phyloP scores from a whole-genome alignment of 202 grass and related monocot genomes.

The Schoenoplectus triqueter region DNA sequence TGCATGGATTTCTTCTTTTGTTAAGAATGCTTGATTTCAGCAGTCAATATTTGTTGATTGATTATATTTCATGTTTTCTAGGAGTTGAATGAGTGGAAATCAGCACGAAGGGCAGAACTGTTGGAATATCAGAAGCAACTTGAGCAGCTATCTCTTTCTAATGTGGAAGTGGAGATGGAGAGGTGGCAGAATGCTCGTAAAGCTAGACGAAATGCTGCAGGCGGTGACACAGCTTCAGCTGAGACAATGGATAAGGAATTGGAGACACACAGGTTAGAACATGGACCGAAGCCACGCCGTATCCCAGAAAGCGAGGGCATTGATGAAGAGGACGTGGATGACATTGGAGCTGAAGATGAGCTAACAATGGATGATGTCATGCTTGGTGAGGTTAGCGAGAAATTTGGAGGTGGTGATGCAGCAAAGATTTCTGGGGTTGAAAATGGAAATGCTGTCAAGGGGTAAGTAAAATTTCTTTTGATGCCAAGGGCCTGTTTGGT shows the following conservation, averaged over 20 bases:
- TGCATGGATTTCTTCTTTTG: background rate
- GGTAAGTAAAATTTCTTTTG: background rate
- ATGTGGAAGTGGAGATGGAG: constrained; percentile 83
- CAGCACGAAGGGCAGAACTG: constrained; percentile 66
- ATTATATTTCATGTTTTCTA: constrained; percentile 40
- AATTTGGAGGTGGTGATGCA: constrained; percentile 50
- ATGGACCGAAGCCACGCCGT: constrained; percentile 78
- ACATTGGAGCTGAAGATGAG: constrained; percentile 76
- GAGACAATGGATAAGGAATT: constrained; percentile 98
- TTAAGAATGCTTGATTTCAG: constrained; percentile 7
- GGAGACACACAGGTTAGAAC: constrained; percentile 84
- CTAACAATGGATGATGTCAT: constrained; percentile 85
- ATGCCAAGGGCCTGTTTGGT: background rate
- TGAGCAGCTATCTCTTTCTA: constrained; percentile 80
- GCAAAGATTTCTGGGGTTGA: constrained; percentile 49
- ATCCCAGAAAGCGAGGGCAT: constrained; percentile 59
- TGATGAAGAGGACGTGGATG: constrained; percentile 82
- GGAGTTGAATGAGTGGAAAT: constrained; percentile 84
- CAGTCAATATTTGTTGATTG: background rate
- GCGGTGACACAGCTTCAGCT: constrained; percentile 53
- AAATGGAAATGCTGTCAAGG: constrained; percentile 43
- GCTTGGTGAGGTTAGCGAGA: constrained; percentile 51
- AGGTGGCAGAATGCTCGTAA: constrained; percentile 84
- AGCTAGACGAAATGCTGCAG: constrained; percentile 44
- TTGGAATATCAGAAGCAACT: constrained; percentile 78